Evolutionary conservation across 176 grass and related monocot genomes (phyloP).

Genomic region (Raddia guianensis): DNA sequence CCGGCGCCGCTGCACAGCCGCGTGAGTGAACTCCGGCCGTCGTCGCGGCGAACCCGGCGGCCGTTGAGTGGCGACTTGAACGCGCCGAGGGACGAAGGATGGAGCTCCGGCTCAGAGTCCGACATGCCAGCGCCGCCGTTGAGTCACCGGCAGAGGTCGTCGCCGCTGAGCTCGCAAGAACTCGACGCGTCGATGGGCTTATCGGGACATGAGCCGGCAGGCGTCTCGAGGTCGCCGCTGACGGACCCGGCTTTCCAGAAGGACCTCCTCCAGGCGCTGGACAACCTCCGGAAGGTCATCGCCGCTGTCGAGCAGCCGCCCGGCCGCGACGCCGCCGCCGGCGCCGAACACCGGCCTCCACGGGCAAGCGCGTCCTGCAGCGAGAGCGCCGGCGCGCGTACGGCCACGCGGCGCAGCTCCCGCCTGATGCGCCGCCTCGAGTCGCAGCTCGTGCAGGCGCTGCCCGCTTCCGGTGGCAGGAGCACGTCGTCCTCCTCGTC

Average conservation of each 20-base stretch:
- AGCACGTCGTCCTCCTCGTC: conserved; percentile 1
- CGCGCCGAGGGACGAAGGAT: background rate
- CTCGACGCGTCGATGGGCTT: conserved; percentile 1
- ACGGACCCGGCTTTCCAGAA: conserved; percentile 48
- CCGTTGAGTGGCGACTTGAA: conserved; percentile 28
- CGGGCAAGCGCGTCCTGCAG: conserved; percentile 25
- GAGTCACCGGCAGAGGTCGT: conserved; percentile 14
- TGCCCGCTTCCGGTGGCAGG: conserved; percentile 28
- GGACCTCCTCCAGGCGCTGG: conserved; percentile 50
- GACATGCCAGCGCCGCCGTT: conserved; percentile 31
- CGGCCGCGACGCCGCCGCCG: background rate
- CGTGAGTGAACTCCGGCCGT: conserved; percentile 45
- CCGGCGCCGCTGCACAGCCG: conserved; percentile 34
- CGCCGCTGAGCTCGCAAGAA: conserved; percentile 48
- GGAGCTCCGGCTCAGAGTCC: conserved; percentile 1
- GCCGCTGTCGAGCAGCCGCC: conserved; percentile 48
- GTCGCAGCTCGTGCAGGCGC: conserved; percentile 48
- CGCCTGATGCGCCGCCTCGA: conserved; percentile 59
- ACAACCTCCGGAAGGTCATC: conserved; percentile 56
- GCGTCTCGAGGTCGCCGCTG: conserved; percentile 30
- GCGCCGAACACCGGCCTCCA: background rate
- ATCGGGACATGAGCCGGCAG: background rate
- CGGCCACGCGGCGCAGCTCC: conserved; percentile 39
- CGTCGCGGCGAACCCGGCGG: conserved; percentile 47
- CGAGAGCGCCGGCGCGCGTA: background rate